Evolutionary conservation across 108 stramenopile species (phyloP).

Genomic region (Conticribra guillardii): DNA sequence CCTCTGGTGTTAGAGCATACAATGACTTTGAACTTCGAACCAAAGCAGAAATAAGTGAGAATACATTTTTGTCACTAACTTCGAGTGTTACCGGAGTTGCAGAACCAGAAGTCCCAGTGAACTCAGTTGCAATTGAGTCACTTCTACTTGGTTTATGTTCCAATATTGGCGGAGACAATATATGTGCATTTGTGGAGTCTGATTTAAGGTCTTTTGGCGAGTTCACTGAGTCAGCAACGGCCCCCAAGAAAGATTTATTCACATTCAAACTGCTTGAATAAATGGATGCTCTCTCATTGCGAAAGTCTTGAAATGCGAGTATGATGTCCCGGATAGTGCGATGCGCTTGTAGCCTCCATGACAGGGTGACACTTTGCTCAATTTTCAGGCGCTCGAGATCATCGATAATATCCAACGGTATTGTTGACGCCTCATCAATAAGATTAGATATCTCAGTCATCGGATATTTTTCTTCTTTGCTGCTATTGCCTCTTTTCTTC

Average conservation of each 20-base stretch:
- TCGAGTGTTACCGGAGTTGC: slow-evolving; percentile 31
- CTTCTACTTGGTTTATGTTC: slow-evolving; percentile 12
- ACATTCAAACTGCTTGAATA: slow-evolving; percentile 8
- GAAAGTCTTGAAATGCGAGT: slow-evolving; percentile 52
- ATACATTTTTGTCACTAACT: slow-evolving; percentile 23
- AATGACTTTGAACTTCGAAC: slow-evolving; percentile 46
- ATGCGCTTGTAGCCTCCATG: slow-evolving; percentile 59
- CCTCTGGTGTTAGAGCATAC: slow-evolving; percentile 58
- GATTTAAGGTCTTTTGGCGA: neutral
- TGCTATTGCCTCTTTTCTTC: slow-evolving; percentile 25
- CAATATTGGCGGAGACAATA: no score
- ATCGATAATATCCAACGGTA: slow-evolving; percentile 57
- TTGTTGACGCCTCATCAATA: slow-evolving; percentile 57
- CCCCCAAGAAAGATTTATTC: neutral
- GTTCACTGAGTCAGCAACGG: neutral
- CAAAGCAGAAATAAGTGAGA: slow-evolving; percentile 49
- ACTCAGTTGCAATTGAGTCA: slow-evolving; percentile 12
- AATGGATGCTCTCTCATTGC: slow-evolving; percentile 33
- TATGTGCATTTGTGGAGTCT: no score
- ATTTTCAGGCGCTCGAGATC: slow-evolving; percentile 55
- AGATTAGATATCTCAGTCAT: slow-evolving; percentile 55
- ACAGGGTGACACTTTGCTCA: slow-evolving; percentile 45
- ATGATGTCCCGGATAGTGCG: slow-evolving; percentile 54
- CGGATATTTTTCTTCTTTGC: slow-evolving; percentile 28
- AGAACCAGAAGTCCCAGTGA: slow-evolving; percentile 22